Base-by-base conservation (phyloP, 495 filamentous ascomycete species). In the Baudoinia panamericana region DNA sequence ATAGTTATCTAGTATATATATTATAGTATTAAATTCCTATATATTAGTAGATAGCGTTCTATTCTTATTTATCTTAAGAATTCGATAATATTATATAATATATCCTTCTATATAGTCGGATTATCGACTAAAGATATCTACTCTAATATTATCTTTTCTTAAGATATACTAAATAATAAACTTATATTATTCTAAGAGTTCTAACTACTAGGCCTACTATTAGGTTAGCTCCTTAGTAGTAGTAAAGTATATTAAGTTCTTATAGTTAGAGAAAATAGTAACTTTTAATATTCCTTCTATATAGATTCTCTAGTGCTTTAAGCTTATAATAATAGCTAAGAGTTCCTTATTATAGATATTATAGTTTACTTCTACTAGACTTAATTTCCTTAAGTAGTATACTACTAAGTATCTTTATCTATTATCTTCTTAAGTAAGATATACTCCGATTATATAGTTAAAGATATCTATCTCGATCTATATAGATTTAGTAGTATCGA, bases 401-500 rank as follows among this genome's bases (percentile, higher is more conserved):
- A 48, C 55, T 11, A 57, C 40, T 0, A 43, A 55, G 20, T 54
- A 32, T 36, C 22, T 40, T 21, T 30, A 5, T 15, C n/a, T 25
- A 9, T 33, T 19, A n/a, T 13, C 9, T 26, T 21, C 33, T 18
- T 40, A 3, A 58, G 29, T 17, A 41, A 39, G 15, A 23, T 13
- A 36, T 8, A 20, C 33, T 23, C 33, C 33, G 15, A 36, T 43
- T 5, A 46, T 51, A 12, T 18, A 45, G 19, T 39, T 45, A 3
- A 51, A 59, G 8, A 54, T 41, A 30, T 59, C 57, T 6, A 45
- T 52, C 41, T 59, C 54, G 13, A 59, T 10, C 7, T n/a, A 6
- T 10, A 45, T 45, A 10, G 34, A 24, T 29, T 23, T 27, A 11
- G 8, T 18, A 6, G 28, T 26, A 18, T 46, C 20, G 21, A 46